Percentiles rank a stretch among this genome's conserved stretches.
phyloP scores from a whole-genome alignment of 805 yeast species.

The Lachancea meyersii region DNA sequence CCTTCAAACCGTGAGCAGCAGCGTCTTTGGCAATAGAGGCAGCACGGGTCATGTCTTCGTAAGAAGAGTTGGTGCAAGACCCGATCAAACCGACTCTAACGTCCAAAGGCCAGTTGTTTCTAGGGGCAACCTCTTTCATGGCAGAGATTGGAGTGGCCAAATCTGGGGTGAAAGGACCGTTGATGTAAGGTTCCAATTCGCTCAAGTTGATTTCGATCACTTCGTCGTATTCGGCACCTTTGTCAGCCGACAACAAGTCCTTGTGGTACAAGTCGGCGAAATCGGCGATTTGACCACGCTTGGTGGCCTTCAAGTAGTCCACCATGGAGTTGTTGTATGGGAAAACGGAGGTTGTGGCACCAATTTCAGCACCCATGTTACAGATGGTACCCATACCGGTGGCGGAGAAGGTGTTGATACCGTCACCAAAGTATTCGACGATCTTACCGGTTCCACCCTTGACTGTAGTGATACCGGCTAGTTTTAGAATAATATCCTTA shows the following conservation, averaged over 20 bases:
- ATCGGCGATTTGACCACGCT: slow-evolving; percentile 77
- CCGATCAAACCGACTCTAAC: slow-evolving; percentile 95
- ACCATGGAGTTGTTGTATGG: slow-evolving; percentile 90
- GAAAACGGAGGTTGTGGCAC: slow-evolving; percentile 97
- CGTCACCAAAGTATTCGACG: slow-evolving; percentile 94
- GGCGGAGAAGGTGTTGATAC: slow-evolving; percentile 86
- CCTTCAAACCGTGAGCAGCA: slow-evolving; percentile 79
- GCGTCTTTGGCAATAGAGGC: slow-evolving; percentile 91
- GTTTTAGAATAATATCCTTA: slow-evolving; percentile 86
- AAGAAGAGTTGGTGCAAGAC: slow-evolving; percentile 97
- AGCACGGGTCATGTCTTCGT: slow-evolving; percentile 97
- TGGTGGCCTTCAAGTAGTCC: slow-evolving; percentile 81
- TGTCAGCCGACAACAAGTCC: slow-evolving; percentile 75
- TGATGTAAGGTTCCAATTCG: slow-evolving; percentile 89
- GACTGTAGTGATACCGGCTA: slow-evolving; percentile 92
- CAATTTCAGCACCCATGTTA: slow-evolving; percentile 99
- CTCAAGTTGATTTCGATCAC: slow-evolving; percentile 83
- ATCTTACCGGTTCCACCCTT: slow-evolving; percentile 98
- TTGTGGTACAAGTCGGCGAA: slow-evolving; percentile 66
- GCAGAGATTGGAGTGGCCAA: slow-evolving; percentile 90
- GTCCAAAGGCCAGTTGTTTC: slow-evolving; percentile 87
- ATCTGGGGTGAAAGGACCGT: slow-evolving; percentile 99
- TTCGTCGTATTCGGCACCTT: slow-evolving; percentile 91
- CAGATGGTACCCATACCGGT: slow-evolving; percentile 99
- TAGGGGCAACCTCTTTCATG: slow-evolving; percentile 74